Conservation (phyloP, 345 rosid species). For the Carallia pectinifolia region DNA sequence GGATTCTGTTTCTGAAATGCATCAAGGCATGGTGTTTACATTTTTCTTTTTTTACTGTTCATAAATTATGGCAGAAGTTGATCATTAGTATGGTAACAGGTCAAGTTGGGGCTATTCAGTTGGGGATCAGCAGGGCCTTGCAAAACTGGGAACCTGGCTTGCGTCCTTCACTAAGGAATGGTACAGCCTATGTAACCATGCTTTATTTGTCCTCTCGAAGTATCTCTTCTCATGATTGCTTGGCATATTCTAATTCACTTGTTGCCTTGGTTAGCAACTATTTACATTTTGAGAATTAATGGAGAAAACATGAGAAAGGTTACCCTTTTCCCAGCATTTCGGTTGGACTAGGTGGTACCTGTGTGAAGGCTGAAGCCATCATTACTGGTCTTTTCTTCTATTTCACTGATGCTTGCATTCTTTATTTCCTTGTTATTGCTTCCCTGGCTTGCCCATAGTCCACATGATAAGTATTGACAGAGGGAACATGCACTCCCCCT, state of each 20-base stretch:
- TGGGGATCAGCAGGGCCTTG: constrained; percentile 90
- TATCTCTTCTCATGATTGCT: not conserved
- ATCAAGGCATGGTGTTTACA: not conserved
- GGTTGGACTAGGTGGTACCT: too few relatives aligned
- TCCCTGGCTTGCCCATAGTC: too few relatives aligned
- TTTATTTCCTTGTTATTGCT: too few relatives aligned
- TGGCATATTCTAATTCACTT: not conserved
- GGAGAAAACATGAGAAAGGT: too few relatives aligned
- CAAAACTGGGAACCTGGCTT: constrained; percentile 95
- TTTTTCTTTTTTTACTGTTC: not conserved
- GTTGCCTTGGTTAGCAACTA: not conserved
- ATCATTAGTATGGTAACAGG: constrained; percentile 43
- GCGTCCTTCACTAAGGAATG: constrained; percentile 73
- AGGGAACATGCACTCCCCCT: too few relatives aligned
- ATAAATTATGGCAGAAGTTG: not conserved
- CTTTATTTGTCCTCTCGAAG: not conserved
- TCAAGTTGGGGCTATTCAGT: constrained; percentile 90
- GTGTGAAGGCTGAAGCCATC: too few relatives aligned
- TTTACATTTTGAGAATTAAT: too few relatives aligned
- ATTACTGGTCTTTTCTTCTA: too few relatives aligned
- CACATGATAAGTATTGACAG: too few relatives aligned
- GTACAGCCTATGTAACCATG: constrained; percentile 31
- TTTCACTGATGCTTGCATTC: too few relatives aligned
- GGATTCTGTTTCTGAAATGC: too few relatives aligned
- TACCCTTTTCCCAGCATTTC: too few relatives aligned